Conservation (phyloP, 2,329 filamentous ascomycete species). For the Tolypocladium sp. region DNA sequence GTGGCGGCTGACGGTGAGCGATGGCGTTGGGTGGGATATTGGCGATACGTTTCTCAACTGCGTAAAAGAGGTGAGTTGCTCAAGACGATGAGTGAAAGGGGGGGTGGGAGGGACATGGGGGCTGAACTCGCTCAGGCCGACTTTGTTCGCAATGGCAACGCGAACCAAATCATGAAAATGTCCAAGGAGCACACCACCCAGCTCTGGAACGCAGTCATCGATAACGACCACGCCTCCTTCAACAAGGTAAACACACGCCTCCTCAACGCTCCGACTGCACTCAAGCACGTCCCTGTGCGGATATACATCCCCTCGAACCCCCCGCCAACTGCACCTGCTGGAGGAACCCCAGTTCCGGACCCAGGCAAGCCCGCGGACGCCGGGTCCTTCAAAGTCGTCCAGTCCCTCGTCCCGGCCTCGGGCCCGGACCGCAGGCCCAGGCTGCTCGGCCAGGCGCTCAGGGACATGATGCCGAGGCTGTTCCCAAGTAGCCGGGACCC, state of each 20-base stretch:
- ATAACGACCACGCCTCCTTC: conserved; percentile 67
- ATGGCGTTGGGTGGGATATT: conserved; percentile 50
- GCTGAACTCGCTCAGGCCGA: conserved; percentile 49
- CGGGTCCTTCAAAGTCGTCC: conserved; percentile 62
- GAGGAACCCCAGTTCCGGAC: background rate
- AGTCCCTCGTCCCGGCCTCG: conserved; percentile 57
- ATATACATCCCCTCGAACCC: conserved; percentile 72
- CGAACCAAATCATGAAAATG: conserved; percentile 82
- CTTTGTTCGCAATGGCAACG: conserved; percentile 78
- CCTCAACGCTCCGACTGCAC: conserved; percentile 62
- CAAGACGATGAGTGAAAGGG: background rate
- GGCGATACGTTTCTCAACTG: conserved; percentile 55
- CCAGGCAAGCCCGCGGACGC: conserved; percentile 14
- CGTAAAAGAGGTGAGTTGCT: conserved; percentile 47
- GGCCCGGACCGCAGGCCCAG: conserved; percentile 28
- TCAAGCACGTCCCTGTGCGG: conserved; percentile 79
- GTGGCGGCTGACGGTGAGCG: conserved; percentile 45
- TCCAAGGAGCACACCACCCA: conserved; percentile 75
- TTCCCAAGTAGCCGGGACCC: conserved; percentile 83
- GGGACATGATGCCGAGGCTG: conserved; percentile 64
- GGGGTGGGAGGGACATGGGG: background rate
- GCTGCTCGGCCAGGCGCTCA: conserved; percentile 66
- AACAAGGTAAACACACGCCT: conserved; percentile 67
- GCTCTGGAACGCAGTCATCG: conserved; percentile 72
- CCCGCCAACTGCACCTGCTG: conserved; percentile 13